Percentiles rank a stretch among this genome's conserved stretches.
Conservation (phyloP, 2,329 filamentous ascomycete genomes). For the Berkeleyomyces basicola region DNA sequence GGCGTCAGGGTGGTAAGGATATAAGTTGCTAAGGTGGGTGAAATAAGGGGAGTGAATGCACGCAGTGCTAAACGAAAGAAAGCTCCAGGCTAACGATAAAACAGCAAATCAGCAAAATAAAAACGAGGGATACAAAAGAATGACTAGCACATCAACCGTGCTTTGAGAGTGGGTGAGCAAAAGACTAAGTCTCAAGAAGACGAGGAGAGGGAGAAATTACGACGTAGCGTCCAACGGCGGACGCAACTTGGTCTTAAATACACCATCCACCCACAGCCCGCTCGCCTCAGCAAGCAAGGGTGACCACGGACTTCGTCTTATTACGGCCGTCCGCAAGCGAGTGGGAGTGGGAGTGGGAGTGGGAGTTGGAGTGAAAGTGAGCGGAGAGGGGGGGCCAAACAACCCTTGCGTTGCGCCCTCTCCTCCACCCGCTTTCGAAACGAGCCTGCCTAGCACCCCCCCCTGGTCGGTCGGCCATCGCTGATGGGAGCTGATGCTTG, state of each 20-base stretch:
- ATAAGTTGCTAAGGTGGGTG: background rate
- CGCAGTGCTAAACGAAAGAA: slow-evolving; percentile 13
- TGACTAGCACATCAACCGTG: slow-evolving; percentile 9
- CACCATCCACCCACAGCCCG: background rate
- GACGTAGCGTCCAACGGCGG: background rate
- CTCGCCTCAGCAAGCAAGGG: too few relatives aligned
- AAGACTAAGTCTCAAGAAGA: background rate
- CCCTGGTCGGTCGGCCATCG: background rate
- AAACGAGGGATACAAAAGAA: slow-evolving; percentile 9
- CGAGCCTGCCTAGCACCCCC: background rate
- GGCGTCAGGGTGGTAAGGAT: background rate
- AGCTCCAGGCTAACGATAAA: slow-evolving; percentile 9
- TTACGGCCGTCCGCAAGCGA: background rate
- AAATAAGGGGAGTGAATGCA: slow-evolving; percentile 6
- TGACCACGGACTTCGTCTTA: background rate
- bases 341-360: background rate
- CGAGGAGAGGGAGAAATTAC: slow-evolving; percentile 1
- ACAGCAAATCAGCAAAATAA: background rate
- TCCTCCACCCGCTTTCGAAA: slow-evolving; percentile 3
- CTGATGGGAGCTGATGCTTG: background rate
- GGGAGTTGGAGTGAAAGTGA: background rate
- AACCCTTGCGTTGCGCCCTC: background rate
- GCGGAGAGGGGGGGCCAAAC: background rate
- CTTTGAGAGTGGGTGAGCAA: slow-evolving; percentile 2
- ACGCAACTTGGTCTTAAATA: background rate